Evolutionary conservation across 108 stramenopile genomes (phyloP), one percentile per base, ranked within the genome.

Genomic region (Asterionellopsis glacialis): DNA sequence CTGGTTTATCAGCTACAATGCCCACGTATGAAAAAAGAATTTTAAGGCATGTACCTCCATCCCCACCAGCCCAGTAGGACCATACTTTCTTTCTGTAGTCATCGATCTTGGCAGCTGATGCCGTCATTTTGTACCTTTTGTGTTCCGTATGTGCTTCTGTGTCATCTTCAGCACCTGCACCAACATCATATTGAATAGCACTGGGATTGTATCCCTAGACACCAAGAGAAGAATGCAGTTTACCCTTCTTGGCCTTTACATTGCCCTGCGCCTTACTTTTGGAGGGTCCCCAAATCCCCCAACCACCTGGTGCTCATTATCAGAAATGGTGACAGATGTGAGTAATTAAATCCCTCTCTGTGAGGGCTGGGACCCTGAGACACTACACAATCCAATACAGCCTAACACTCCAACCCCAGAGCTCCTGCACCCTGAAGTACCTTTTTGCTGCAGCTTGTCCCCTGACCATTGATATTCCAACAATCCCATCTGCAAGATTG

Each of bases 181-280:
- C 68, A 42, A 72, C 67, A 49, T 84, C 87, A 54, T 93, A 92
- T 67, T 97, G 94, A 48, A 95, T 88, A 9, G 79, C 93, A 70
- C 80, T 70, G 11, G 96, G 96, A 64, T 95, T 86, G 73, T 97
- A 97, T 23, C 96, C 96, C 39, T 97, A 94, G 15, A 93, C 82
- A 14, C 95, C 96, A 33, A 97, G 66, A 50, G 69, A 80, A 44
- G 82, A 74, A 21, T 73, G 55, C 55, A 97, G 65, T 63, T 95
- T 94, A 21, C 96, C 96, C 45, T 91, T 81, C 51, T 94, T 87
- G 10, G 93, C 83, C 41, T 68, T 68, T 23, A n/a, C n/a, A n/a
- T n/a, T n/a, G n/a, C n/a, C n/a, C n/a, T n/a, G n/a, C n/a, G n/a
- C n/a, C n/a, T n/a, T n/a, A n/a, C n/a, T n/a, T n/a, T n/a, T n/a